Evolutionary conservation across 1,284 basidiomycete genomes (phyloP).

Genomic region (Jaminaea rosea): DNA sequence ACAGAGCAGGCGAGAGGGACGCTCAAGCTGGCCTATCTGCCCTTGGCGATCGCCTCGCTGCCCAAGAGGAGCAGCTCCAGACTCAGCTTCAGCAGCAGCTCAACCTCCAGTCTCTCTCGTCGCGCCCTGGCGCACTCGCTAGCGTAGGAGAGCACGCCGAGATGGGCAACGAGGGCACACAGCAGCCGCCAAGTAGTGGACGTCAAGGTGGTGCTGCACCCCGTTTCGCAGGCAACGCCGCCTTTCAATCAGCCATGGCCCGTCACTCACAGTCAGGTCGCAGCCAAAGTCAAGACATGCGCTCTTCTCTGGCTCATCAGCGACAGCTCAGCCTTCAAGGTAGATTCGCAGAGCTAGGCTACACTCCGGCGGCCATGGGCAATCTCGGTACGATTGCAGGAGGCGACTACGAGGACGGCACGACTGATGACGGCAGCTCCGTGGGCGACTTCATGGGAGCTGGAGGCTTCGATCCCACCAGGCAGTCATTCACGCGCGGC

Average conservation of each 20-base stretch:
- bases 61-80: constrained; percentile 34
- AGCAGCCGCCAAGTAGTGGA: constrained; percentile 8
- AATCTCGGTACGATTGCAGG: constrained; percentile 10
- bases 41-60: constrained; percentile 19
- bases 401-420: constrained; percentile 20
- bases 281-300: constrained; percentile 12
- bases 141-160: constrained; percentile 34
- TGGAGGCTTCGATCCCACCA: constrained; percentile 30
- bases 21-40: constrained; percentile 18
- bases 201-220: constrained; percentile 30
- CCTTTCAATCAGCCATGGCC: constrained; percentile 35
- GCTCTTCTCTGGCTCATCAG: constrained; percentile 19
- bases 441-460: constrained; percentile 27
- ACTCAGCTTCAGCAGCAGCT: constrained; percentile 38
- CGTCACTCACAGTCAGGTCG: constrained; percentile 16
- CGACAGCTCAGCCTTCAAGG: constrained; percentile 30
- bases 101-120: constrained; percentile 19
- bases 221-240: constrained; percentile 37
- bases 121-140: constrained; percentile 22
- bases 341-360: constrained; percentile 36
- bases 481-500: constrained; percentile 23
- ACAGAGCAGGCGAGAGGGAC: constrained; percentile 4
- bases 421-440: constrained; percentile 28
- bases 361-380: constrained; percentile 14
- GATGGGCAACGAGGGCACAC: too few species aligned